These are phyloP conservation scores for Tubosaeta sp. DNA, from an alignment of 768 basidiomycete species.

Conservation along the genomic window DNA sequence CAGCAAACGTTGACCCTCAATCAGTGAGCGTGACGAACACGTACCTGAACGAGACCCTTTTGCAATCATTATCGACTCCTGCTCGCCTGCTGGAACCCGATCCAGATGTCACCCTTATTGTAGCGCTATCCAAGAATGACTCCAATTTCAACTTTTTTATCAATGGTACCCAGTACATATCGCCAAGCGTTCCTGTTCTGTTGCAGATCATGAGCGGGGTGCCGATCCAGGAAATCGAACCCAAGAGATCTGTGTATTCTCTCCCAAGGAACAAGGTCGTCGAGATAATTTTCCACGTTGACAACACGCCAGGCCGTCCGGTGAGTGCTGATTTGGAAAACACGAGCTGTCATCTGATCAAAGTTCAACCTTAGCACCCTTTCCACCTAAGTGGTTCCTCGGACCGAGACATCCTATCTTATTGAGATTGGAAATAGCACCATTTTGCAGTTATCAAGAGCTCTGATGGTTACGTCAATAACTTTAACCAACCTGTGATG, in stretches of 20 bases:
- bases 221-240: conserved; percentile 1
- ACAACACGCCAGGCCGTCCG: conserved; percentile 16
- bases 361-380: conserved; percentile 6
- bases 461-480: conserved; percentile 35
- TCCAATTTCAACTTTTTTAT: conserved; percentile 10
- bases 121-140: conserved; percentile 9
- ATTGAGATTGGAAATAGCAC: conserved; percentile 29
- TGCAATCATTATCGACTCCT: conserved; percentile 14
- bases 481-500: conserved; percentile 51
- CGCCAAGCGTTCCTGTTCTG: conserved; percentile 15
- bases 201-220: conserved; percentile 23
- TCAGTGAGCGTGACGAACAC: background rate
- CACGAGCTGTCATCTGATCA: background rate
- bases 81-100: conserved; percentile 6
- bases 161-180: conserved; percentile 8
- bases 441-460: conserved; percentile 43
- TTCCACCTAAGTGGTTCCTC: conserved; percentile 7
- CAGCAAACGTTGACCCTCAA: conserved; percentile 10
- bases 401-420: background rate
- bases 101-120: conserved; percentile 19
- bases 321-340: conserved; percentile 20
- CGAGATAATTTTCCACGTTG: conserved; percentile 13
- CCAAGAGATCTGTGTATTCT: conserved; percentile 8
- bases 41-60: conserved; percentile 13
- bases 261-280: conserved; percentile 14